phyloP scores from a whole-genome alignment of 2,329 filamentous ascomycete species.

The Dissoconium aciculare region DNA sequence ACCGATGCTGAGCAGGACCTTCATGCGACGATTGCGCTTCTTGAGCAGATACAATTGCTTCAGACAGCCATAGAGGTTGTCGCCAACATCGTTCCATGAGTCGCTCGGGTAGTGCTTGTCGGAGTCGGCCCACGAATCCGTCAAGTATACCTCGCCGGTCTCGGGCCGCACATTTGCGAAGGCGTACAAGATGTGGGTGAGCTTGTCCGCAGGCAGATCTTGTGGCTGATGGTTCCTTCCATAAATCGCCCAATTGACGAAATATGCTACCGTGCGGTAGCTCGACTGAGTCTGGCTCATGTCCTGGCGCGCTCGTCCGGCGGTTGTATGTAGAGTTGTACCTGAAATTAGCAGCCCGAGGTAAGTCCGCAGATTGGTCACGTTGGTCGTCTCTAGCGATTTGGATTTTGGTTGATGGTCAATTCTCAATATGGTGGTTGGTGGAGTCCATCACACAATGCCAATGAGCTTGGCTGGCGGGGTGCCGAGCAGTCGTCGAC shows the following conservation, averaged over 20 bases:
- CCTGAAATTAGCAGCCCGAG: no score
- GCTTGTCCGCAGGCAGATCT: slow-evolving; percentile 61
- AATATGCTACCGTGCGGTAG: slow-evolving; percentile 23
- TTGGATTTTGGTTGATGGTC: no score
- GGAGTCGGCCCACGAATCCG: slow-evolving; percentile 52
- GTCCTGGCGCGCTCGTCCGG: no score
- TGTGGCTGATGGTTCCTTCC: slow-evolving; percentile 61
- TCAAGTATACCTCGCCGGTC: slow-evolving; percentile 61
- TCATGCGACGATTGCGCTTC: slow-evolving; percentile 59
- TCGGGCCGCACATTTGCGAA: slow-evolving; percentile 77
- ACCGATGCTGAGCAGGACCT: slow-evolving; percentile 68
- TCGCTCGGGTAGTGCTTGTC: slow-evolving; percentile 57
- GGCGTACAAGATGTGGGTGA: slow-evolving; percentile 81
- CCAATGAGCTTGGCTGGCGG: no score
- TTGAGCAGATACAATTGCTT: slow-evolving; percentile 67
- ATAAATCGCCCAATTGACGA: slow-evolving; percentile 24
- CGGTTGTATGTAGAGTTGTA: no score
- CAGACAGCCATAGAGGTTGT: slow-evolving; percentile 60
- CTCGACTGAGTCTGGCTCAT: no score
- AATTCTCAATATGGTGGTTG: no score
- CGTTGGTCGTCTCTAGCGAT: no score
- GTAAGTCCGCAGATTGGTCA: no score
- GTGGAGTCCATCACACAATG: no score
- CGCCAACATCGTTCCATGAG: slow-evolving; percentile 48
- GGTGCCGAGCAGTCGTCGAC: no score